Base-by-base conservation (phyloP, 768 basidiomycete species). In the Lentinus tigrinus region DNA sequence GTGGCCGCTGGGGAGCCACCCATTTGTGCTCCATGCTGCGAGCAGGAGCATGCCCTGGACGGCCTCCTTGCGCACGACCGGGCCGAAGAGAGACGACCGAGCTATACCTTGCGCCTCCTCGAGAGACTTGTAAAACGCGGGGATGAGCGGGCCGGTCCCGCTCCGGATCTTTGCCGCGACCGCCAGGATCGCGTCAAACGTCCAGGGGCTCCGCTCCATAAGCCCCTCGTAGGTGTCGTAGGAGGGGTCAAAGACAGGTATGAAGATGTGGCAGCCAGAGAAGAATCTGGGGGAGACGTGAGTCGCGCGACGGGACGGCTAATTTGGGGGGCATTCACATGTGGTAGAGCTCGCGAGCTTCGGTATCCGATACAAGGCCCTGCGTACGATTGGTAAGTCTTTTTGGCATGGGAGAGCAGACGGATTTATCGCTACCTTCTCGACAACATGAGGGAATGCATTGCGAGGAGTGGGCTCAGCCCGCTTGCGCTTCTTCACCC, bases 91-190 rank as follows among this genome's bases (percentile, higher is more conserved):
- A 6, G 93, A 93, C 27, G 91, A 93, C 39, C 95, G 83, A 42
- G 95, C 95, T 65, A 98, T 96, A 47, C 94, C 93, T 71, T 96
- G 95, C 24, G 95, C 94, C 75, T 97, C 94, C 70, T 96, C 94
- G 43, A 96, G 78, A 69, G 91, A 91, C 68, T 87, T 87, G 78
- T 95, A 94, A 73, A 94, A 95, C 0, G 93, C 90, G 46, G 87
- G 81, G 60, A 85, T 86, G 42, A 93, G 84, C 28, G 89, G 90
- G 31, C 92, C 91, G 66, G 89, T 93, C 23, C 94, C 95, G 62
- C 91, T 90, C 68, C 92, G 83, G 67, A 98, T 93, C 75, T 94
- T 95, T 54, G 89, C 85, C 48, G 94, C 95, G 48, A 97, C 87
- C 44, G 95, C 93, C 50, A 98, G 80, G 67, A 98, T 88, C 58